Evolutionary conservation across 23 red algal genomes (phyloP), one percentile per base, ranked within the genome.

Genomic region (Gracilariopsis chorda): DNA sequence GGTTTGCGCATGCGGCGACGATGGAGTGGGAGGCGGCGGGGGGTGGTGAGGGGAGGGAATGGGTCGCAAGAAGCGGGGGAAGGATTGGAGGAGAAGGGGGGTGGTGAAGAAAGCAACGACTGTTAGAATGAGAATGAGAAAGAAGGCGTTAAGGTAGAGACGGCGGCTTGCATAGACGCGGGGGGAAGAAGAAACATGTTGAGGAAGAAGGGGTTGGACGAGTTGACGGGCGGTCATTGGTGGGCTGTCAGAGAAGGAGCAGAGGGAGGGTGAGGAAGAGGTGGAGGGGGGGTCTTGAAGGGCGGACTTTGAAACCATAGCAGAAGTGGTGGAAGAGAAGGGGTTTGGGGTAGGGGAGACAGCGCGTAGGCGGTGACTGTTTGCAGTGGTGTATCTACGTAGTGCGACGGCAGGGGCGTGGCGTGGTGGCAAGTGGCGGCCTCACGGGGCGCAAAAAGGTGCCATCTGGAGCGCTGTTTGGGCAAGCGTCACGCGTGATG

Each of bases 1-100:
- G 88, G 34, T 97, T 94, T 32, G 42, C 43, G 59, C 95, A 97
- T 33, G 95, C 95, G 48, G 90, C 89, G 19, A 97, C 78, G 42
- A 97, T 47, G 63, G 95, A 73, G 32, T 86, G 51, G 62, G 58
- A 36, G 62, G 42, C 40, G 43, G 33, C 12, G 62, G 63, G 21
- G 41, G 62, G 44, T 33, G 82, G 36, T 8, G 10, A 34, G 23
- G 58, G 33, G 82, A 4, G 5, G 82, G 82, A 42, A 53, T 68
- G 62, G 47, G 58, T 58, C 43, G 58, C 48, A 70, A 43, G 36
- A 86, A 70, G 58, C 60, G 82, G 57, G 82, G 62, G 32, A 86
- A 71, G 5, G 37, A 71, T 27, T 61, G 47, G 39, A 86, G 61
- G 20, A 86, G 82, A 86, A 45, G 60, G 7, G 62, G 82, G 44